A percentile compares a stretch with the other conserved stretches of the same genome.
Evolutionary conservation across 306 rosid species (phyloP).

Genomic region (Cucumis melo): DNA sequence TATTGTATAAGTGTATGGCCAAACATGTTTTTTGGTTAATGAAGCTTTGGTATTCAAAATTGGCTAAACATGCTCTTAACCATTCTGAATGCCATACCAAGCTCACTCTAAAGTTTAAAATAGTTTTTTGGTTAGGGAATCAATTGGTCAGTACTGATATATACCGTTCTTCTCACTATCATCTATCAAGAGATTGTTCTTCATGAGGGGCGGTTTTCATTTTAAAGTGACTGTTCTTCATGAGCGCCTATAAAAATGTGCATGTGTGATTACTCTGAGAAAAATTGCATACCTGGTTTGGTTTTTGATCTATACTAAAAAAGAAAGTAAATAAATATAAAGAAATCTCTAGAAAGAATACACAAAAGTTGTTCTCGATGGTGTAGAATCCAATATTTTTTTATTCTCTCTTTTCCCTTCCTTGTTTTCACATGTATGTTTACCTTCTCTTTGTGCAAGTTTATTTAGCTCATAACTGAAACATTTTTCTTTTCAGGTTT

Average conservation of each 20-base stretch:
- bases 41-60: background rate
- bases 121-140: background rate
- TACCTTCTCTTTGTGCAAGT: background rate
- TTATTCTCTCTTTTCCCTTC: background rate
- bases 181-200: background rate
- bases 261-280: background rate
- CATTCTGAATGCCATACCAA: background rate
- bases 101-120: background rate
- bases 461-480: background rate
- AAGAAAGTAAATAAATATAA: background rate
- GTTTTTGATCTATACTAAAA: background rate
- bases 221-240: background rate
- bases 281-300: background rate
- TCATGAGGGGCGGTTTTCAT: background rate
- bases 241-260: background rate
- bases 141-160: background rate
- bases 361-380: background rate
- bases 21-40: too few relatives aligned
- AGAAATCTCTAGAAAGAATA: background rate
- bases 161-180: background rate
- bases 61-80: background rate
- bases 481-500: constrained; percentile 4
- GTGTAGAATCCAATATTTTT: background rate
- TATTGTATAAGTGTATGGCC: too few relatives aligned
- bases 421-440: background rate